Base-by-base conservation (phyloP, 257 asterid species). In the Solanum medicagineum region DNA sequence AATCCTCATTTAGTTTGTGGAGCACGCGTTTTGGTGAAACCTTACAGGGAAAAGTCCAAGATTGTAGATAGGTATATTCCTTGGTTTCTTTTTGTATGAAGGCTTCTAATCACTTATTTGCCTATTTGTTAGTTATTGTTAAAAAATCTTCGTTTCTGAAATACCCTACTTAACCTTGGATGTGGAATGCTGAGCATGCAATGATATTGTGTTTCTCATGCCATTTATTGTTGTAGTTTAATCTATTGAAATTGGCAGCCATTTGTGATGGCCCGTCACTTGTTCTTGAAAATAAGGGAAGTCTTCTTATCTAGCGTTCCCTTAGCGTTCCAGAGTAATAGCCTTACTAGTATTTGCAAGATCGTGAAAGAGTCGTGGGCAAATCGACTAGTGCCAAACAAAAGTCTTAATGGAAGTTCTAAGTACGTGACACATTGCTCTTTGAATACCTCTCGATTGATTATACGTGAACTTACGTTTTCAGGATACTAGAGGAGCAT, bases 1-100 rank as follows among this genome's bases (percentile, higher is more conserved):
- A 96, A 93, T 89, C 99, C 99, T 22, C 99, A 96, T 87, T 93
- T 81, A 84, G 93, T 96, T 53, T 93, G 97, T 53, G 98, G 93
- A 42, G 93, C 98, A 83, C 99, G 99, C 49, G 97, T 96, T 24
- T 98, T 94, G 63, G 99, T 93, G 86, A 96, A 96, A 89, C 99
- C 98, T 12, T 96, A 96, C 83, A 82, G 95, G 80, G 99, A 96
- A 85, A 96, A 94, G 86, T 84, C 93, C 13, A 94, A 94, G 90
- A 89, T 87, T 71, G 84, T 88, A 3, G 98, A 94, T 53, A 92
- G 96, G 98, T 93, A 85, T 56, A 26, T 29, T 13, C 82, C 45
- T 12, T 62, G 57, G 6, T 66, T 51, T 82, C 57, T 14, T 24
- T n/a, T 62, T 14, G 36, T 14, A 1, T 49, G 57, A 47, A 49